Base-by-base conservation (phyloP, 2,329 filamentous ascomycete genomes). In the Penicillium olsonii region DNA sequence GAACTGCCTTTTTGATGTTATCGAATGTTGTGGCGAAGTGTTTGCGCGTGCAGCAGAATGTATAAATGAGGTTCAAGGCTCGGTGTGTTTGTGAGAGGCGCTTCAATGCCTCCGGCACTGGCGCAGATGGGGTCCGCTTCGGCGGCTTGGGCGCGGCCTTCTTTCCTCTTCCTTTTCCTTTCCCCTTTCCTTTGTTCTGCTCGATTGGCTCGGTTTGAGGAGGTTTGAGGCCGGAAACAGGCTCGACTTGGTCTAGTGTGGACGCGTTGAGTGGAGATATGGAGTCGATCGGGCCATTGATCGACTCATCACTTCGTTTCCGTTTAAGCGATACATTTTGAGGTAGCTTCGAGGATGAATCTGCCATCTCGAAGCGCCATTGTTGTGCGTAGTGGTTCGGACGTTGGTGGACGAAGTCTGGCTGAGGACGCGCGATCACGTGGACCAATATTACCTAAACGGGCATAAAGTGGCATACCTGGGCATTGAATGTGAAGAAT, bases 41-140 rank as follows among this genome's bases (percentile, higher is more conserved):
- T 67, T 95, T 96, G 38, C 94, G 85, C 1, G 92, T 92, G 66
- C 86, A 94, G 74, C 90, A 95, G 66, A 99, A 97, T 0, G 94
- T 97, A 62, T 90, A 96, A 1, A 97, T 90, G 2, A 97, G 75
- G 61, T 96, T 99, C 52, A 99, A 74, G 1, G 94, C 92, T 53
- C 85, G 83, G 67, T 97, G 88, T 0, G 86, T 88, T 67, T 86
- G 85, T 20, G 87, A 84, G 8, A 97, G 78, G 35, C 78, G 76
- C 48, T 83, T 86, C 68, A 97, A 89, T 38, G 81, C 77, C 1
- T 83, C 78, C 0, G 92, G 91, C 91, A 92, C 96, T 35, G 81
- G 79, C 42, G 80, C 75, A 2, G 77, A 55, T 10, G 63, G 66
- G 2, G 59, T 59, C 42, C 63, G 54, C 42, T 64, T 61, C 15